Percentiles rank a stretch among this genome's conserved stretches.
These are phyloP conservation scores for Aspergillus biplanus DNA, from an alignment of 495 filamentous ascomycete genomes.

Conservation along the genomic window DNA sequence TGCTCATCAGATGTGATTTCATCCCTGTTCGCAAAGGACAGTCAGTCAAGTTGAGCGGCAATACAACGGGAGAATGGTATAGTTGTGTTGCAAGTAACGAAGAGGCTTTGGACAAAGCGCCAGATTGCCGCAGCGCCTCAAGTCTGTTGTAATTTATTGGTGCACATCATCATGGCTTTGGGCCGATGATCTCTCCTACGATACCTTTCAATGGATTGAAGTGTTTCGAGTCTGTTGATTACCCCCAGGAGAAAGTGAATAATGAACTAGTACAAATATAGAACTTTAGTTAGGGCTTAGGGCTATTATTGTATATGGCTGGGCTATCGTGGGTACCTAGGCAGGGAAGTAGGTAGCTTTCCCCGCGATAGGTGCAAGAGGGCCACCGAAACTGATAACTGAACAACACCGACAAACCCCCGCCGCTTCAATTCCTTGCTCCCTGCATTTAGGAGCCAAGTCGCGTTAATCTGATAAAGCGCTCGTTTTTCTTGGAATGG, in stretches of 20 bases:
- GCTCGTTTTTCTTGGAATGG: constrained; percentile 27
- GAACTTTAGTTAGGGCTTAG: constrained; percentile 36
- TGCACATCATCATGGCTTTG: background rate
- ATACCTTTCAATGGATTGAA: background rate
- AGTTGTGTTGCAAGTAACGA: too few relatives aligned
- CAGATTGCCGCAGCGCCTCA: background rate
- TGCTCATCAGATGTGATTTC: background rate
- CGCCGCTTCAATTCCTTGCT: background rate
- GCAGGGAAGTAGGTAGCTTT: constrained; percentile 21
- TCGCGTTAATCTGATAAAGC: background rate
- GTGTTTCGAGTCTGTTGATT: background rate
- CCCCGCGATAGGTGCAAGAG: constrained; percentile 42
- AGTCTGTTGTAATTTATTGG: background rate
- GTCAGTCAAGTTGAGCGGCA: too few relatives aligned
- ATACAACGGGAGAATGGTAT: too few relatives aligned
- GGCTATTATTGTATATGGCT: constrained; percentile 20
- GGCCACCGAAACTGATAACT: constrained; percentile 15
- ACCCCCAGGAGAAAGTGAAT: background rate
- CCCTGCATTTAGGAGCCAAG: background rate
- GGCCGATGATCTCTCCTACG: background rate
- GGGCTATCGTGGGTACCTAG: constrained; percentile 13
- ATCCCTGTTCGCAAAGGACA: background rate
- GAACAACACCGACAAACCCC: background rate
- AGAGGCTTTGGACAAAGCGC: too few relatives aligned
- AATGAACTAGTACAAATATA: constrained; percentile 9